phyloP scores from a whole-genome alignment of 768 basidiomycete species.

The Leucosporidium creatinivorum region DNA sequence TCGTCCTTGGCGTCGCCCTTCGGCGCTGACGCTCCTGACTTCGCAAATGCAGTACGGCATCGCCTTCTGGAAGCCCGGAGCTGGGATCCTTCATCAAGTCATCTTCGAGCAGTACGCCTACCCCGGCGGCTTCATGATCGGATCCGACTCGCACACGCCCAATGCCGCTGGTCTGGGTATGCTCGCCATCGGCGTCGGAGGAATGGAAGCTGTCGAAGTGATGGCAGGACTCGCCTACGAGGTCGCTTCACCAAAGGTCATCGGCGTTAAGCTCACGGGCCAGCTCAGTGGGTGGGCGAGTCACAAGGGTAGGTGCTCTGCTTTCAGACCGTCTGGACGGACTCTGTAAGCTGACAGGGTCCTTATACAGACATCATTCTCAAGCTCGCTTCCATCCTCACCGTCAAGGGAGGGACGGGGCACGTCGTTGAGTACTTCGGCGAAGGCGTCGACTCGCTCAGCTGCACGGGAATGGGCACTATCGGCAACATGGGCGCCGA shows the following conservation, averaged over 20 bases:
- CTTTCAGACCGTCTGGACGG: too few relatives aligned
- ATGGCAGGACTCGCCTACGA: constrained; percentile 99
- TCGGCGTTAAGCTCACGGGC: constrained; percentile 93
- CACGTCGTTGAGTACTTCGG: constrained; percentile 97
- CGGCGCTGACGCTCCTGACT: too few relatives aligned
- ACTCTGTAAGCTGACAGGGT: too few relatives aligned
- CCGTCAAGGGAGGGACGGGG: constrained; percentile 98
- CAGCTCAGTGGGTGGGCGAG: constrained; percentile 96
- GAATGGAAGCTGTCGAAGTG: constrained; percentile 98
- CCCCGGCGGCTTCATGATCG: constrained; percentile 99
- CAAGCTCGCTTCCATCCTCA: constrained; percentile 96
- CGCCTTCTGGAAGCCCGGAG: constrained; percentile 98
- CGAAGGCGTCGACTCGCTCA: constrained; percentile 87
- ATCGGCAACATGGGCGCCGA: constrained; percentile 99
- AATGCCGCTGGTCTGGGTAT: constrained; percentile 99
- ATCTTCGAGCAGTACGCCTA: constrained; percentile 99
- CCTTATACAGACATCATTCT: constrained; percentile 90
- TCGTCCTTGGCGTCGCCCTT: too few relatives aligned
- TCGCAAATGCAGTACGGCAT: constrained; percentile 66
- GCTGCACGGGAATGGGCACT: constrained; percentile 98
- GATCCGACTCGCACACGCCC: constrained; percentile 98
- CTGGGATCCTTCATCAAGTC: constrained; percentile 89
- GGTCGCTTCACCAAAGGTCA: constrained; percentile 97
- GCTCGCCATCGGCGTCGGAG: constrained; percentile 98
- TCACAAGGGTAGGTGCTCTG: constrained; percentile 64